Evolutionary conservation across 2,329 filamentous ascomycete genomes (phyloP).

Genomic region (Cryoendolithus antarcticus): DNA sequence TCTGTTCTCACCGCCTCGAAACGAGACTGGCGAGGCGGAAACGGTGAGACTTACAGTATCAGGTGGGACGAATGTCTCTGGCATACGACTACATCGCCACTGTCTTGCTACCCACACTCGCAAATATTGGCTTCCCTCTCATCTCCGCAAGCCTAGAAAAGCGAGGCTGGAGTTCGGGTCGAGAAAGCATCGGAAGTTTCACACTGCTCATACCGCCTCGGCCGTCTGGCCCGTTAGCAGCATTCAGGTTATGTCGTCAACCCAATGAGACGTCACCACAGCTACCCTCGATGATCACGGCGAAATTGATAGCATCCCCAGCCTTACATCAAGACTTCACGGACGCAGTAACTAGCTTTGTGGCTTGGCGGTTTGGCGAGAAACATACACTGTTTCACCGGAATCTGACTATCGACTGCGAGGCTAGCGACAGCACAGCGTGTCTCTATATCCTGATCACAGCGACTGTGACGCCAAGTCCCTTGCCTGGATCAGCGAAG

Average conservation of each 20-base stretch:
- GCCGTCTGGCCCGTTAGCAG: constrained; percentile 14
- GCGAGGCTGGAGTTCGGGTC: constrained; percentile 43
- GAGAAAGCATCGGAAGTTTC: constrained; percentile 34
- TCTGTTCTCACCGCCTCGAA: constrained; percentile 29
- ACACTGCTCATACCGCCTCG: constrained; percentile 38
- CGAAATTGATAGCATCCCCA: constrained; percentile 27
- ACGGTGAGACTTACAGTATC: constrained; percentile 32
- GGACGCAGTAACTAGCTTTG: too few relatives aligned
- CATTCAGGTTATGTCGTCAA: constrained; percentile 23
- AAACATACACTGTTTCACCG: neutral
- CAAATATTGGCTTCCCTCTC: constrained; percentile 36
- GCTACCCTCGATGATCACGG: constrained; percentile 19
- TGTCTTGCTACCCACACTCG: constrained; percentile 43
- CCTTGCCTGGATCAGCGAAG: constrained; percentile 2
- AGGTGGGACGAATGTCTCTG: constrained; percentile 47
- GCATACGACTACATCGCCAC: constrained; percentile 42
- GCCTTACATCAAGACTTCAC: constrained; percentile 15
- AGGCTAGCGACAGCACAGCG: constrained; percentile 13
- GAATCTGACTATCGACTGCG: constrained; percentile 8
- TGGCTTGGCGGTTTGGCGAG: too few relatives aligned
- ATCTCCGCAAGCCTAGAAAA: constrained; percentile 32
- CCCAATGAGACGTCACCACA: constrained; percentile 10
- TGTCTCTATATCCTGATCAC: constrained; percentile 43
- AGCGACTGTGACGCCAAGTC: constrained; percentile 30
- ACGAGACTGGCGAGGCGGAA: constrained; percentile 7